Percentiles rank a stretch among this genome's conserved stretches.
These are phyloP conservation scores for Syzygium aqueum DNA, from an alignment of 345 rosid genomes.

Conservation along the genomic window DNA sequence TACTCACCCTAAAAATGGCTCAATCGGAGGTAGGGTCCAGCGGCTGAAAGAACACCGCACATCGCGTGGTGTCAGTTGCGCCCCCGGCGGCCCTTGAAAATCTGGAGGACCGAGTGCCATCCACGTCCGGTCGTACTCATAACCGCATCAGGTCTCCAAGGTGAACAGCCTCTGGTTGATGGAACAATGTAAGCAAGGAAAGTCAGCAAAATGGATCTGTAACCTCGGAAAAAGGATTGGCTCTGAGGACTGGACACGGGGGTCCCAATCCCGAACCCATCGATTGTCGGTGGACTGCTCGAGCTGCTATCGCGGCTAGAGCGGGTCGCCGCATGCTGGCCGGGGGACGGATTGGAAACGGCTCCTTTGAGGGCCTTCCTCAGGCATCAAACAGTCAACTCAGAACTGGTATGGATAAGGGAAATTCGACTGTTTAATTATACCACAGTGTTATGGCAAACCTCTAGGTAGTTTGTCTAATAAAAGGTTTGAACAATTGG, in stretches of 20 bases:
- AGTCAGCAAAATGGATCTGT: background rate
- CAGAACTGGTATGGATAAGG: background rate
- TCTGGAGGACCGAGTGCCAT: constrained; percentile 6
- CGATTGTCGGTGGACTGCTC: background rate
- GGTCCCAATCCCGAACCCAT: background rate
- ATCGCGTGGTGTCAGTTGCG: background rate
- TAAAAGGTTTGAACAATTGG: no score
- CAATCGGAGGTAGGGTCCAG: background rate
- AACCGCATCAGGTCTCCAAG: constrained; percentile 14
- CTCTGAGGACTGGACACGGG: background rate
- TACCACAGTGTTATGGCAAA: no score
- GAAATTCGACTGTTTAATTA: background rate
- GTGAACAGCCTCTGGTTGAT: background rate
- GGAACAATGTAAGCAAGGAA: background rate
- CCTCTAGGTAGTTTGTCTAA: no score
- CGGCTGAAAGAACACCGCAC: background rate
- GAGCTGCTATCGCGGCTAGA: background rate
- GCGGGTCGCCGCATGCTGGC: background rate
- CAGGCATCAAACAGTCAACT: no score
- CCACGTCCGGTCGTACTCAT: constrained; percentile 9
- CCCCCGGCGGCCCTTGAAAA: constrained; percentile 10
- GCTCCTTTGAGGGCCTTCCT: background rate
- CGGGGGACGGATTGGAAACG: background rate
- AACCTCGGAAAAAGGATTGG: background rate
- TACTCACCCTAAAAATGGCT: background rate